Conservation (phyloP, 805 yeast genomes). For the Tetrapisispora pingtungensis region DNA sequence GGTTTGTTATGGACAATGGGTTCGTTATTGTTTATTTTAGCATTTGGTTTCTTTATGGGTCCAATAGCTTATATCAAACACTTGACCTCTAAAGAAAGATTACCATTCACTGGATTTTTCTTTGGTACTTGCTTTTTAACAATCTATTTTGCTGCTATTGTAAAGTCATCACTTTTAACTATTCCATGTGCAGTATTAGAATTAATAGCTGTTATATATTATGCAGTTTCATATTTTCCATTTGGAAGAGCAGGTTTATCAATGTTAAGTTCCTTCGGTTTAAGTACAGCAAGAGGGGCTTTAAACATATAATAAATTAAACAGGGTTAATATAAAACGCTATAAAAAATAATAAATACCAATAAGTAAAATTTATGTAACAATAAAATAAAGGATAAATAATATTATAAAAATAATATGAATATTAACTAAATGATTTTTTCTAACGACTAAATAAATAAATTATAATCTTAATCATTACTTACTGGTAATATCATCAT, state of each 20-base stretch:
- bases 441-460: neutral
- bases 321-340: neutral
- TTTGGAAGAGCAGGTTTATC: constrained; percentile 76
- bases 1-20: constrained; percentile 90
- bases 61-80: constrained; percentile 74
- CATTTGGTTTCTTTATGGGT: constrained; percentile 89
- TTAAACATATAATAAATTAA: constrained; percentile 20
- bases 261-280: constrained; percentile 47
- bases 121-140: constrained; percentile 74
- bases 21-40: constrained; percentile 70
- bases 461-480: neutral
- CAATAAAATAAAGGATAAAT: neutral
- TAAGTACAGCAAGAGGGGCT: constrained; percentile 41
- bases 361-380: too few relatives aligned
- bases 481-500: constrained; percentile 12
- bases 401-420: neutral
- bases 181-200: constrained; percentile 67
- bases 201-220: constrained; percentile 78
- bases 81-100: constrained; percentile 60
- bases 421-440: neutral
- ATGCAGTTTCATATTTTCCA: constrained; percentile 88
- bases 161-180: constrained; percentile 64
- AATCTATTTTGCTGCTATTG: constrained; percentile 60
- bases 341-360: too few relatives aligned
- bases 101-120: constrained; percentile 72